phyloP scores from a whole-genome alignment of 2,329 filamentous ascomycete species.

The Trichoderma brevicompactum region DNA sequence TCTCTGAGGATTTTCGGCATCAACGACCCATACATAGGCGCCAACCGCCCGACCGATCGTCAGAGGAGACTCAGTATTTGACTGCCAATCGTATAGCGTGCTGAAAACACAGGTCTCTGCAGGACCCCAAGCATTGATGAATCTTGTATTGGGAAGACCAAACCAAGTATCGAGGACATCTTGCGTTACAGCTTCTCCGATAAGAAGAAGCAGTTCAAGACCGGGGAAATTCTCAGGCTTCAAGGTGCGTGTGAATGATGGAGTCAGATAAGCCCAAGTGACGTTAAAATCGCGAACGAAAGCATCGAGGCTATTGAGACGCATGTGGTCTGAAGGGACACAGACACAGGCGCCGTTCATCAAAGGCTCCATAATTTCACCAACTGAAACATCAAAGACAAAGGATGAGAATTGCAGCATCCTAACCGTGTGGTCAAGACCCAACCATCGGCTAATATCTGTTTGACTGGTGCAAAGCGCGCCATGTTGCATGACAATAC shows the following conservation, averaged over 20 bases:
- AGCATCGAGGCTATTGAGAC: conserved; percentile 25
- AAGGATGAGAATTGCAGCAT: conserved; percentile 23
- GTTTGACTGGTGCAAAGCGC: conserved; percentile 16
- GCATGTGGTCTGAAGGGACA: conserved; percentile 25
- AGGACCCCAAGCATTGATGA: conserved; percentile 33
- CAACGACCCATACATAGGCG: conserved; percentile 20
- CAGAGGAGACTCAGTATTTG: conserved; percentile 12
- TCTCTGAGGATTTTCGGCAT: conserved; percentile 14
- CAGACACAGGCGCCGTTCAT: conserved; percentile 22
- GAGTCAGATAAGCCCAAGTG: conserved; percentile 27
- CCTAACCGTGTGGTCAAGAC: conserved; percentile 3
- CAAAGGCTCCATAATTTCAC: conserved; percentile 25
- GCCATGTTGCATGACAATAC: conserved; percentile 23
- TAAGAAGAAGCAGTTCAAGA: conserved; percentile 19
- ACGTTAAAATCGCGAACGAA: conserved; percentile 24
- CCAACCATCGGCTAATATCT: not conserved
- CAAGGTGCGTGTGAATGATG: conserved; percentile 17
- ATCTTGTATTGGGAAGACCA: conserved; percentile 9
- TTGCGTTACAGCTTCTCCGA: conserved; percentile 27
- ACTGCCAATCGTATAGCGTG: conserved; percentile 18
- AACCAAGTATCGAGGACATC: conserved; percentile 29
- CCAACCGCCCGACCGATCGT: conserved; percentile 22
- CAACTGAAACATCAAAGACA: conserved; percentile 28
- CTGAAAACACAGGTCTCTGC: conserved; percentile 29
- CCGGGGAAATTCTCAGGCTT: conserved; percentile 12